Conservation (phyloP, 176 grass and related monocot species). For the Elymus sibiricus region DNA sequence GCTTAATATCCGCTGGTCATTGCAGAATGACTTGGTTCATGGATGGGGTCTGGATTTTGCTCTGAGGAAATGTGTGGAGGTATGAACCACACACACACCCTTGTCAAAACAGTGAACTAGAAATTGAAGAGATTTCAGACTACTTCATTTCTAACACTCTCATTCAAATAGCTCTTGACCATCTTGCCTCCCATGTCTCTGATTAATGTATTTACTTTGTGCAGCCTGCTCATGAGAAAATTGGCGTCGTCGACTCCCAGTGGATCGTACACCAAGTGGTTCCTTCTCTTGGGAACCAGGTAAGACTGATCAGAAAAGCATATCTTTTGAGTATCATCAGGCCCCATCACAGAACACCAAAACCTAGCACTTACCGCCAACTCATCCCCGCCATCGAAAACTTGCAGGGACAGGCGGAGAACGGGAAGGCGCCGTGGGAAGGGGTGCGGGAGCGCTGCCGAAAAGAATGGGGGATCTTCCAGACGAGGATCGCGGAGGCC, state of each 20-base stretch:
- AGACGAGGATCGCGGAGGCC: conserved; percentile 65
- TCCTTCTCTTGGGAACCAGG: conserved; percentile 85
- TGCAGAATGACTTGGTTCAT: conserved; percentile 90
- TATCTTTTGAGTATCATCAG: not conserved
- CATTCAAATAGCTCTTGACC: not conserved
- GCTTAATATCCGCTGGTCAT: not conserved
- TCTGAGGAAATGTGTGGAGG: conserved; percentile 83
- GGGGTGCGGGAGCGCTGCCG: conserved; percentile 76
- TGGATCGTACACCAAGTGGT: conserved; percentile 89
- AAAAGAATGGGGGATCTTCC: conserved; percentile 80
- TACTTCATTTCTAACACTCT: not conserved
- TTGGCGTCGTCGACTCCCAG: conserved; percentile 92
- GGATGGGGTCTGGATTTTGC: conserved; percentile 98
- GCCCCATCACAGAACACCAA: not conserved
- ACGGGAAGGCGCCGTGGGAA: conserved; percentile 82
- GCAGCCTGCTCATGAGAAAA: conserved; percentile 83
- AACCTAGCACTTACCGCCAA: not conserved
- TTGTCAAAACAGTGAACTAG: not conserved
- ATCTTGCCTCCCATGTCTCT: not conserved
- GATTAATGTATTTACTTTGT: conserved; percentile 12
- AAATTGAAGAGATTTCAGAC: no score
- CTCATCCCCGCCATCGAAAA: not conserved
- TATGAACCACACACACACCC: not conserved
- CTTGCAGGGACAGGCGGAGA: conserved; percentile 58
- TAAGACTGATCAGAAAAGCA: conserved; percentile 25